Evolutionary conservation across 1,284 basidiomycete species (phyloP), one percentile per base, ranked within the genome.

Genomic region (Apiotrichum mycotoxinovorans): DNA sequence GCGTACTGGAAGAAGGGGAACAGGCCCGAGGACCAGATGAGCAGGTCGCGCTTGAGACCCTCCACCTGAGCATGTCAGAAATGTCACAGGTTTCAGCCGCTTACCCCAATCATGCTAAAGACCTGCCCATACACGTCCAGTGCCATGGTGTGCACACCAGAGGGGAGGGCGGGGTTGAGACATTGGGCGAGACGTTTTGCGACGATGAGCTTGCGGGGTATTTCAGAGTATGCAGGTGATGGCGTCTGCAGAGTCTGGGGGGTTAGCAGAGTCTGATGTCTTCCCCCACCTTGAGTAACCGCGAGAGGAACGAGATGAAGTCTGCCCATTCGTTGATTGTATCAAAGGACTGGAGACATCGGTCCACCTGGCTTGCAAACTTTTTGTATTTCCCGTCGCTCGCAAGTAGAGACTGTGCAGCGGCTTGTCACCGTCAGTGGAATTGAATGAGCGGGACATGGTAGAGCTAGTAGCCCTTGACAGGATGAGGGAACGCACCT

Each of bases 1-100:
- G 96, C 93, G 76, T 92, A 97, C 75, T 97, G 92, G 72, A 98
- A 98, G 83, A 98, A 98, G 0, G 96, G 96, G 69, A 99, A 95
- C 11, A 99, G 77, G 4, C 96, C 96, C 5, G 91, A 89, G 0
- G 92, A 92, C 96, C 96, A 99, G 18, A 98, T 81, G 1, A 89
- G 83, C 5, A 99, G 80, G 78, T 99, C 96, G 45, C 87, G 83
- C 60, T 85, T 85, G 42, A 98, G 78, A 10, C 94, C 93, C 66
- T 97, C 93, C 1, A 84, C 83, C 91, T 95, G 67, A n/a, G n/a
- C n/a, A 22, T 46, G 14, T 34, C 52, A 59, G 27, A 27, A 33
- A 17, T 43, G n/a, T 15, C 14, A 9, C 15, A n/a, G 17, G 20
- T 23, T 18, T 8, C 48, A 33, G 17, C 22, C 18, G 80, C 88